Percentiles rank a stretch among this genome's conserved stretches.
Evolutionary conservation across 495 filamentous ascomycete genomes (phyloP).

Genomic region (Schizothecium vesticola): DNA sequence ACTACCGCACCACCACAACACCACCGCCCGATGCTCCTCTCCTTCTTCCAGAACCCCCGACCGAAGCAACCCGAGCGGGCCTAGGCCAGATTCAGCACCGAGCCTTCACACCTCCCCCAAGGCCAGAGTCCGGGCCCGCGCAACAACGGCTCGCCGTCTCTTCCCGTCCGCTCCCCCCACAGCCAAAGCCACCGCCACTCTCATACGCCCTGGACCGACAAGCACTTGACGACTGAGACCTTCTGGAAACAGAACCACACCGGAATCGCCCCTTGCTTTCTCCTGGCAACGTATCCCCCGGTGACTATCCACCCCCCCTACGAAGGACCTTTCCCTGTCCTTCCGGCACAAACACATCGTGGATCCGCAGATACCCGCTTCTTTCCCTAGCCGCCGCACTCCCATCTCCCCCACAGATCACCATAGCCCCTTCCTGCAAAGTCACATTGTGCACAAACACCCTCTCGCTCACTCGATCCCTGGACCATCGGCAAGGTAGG

Average conservation of each 20-base stretch:
- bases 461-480: not conserved
- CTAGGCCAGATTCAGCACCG: not conserved
- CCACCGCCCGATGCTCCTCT: not conserved
- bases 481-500: not conserved
- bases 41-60: not conserved
- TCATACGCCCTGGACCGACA: not conserved
- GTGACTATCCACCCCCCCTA: not conserved
- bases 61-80: not conserved
- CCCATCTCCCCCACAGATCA: not conserved
- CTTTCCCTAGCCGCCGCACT: not conserved
- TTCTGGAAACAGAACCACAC: not conserved
- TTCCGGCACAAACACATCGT: not conserved
- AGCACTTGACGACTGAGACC: not conserved
- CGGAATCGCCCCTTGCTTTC: not conserved
- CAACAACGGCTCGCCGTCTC: not conserved
- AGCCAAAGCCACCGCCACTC: not conserved
- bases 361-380: not conserved
- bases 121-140: not conserved
- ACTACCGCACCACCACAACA: not conserved
- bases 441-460: not conserved
- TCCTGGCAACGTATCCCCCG: not conserved
- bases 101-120: not conserved
- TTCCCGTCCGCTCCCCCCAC: not conserved
- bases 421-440: not conserved
- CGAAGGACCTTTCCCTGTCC: not conserved